Conservation (phyloP, 495 filamentous ascomycete genomes). For the Penicillium cataractarum region DNA sequence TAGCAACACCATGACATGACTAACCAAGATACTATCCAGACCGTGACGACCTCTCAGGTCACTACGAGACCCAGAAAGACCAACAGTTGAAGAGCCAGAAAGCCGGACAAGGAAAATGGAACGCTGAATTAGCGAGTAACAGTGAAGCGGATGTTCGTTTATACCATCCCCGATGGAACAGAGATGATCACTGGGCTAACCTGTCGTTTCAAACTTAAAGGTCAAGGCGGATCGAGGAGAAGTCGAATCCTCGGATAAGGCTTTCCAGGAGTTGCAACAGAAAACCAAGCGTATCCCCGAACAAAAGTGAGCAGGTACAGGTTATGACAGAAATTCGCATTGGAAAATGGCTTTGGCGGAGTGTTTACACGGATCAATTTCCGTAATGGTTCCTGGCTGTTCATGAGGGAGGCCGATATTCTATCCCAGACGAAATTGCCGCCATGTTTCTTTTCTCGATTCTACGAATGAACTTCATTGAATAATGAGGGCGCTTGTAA, state of each 20-base stretch:
- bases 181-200: neutral
- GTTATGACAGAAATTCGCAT: neutral
- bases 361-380: too few species aligned
- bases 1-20: neutral
- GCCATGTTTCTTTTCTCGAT: neutral
- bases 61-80: constrained; percentile 73
- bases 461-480: neutral
- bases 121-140: constrained; percentile 74
- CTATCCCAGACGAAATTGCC: constrained; percentile 7
- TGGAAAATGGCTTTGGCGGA: too few species aligned
- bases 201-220: constrained; percentile 33
- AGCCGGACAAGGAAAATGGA: constrained; percentile 79
- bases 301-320: constrained; percentile 14
- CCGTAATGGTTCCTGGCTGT: neutral
- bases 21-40: constrained; percentile 29
- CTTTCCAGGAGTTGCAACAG: constrained; percentile 57
- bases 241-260: constrained; percentile 40
- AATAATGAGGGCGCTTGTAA: neutral
- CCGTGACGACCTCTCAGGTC: constrained; percentile 41
- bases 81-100: constrained; percentile 70
- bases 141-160: constrained; percentile 73
- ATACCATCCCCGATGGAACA: neutral
- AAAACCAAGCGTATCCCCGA: constrained; percentile 45
- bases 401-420: neutral
- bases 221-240: constrained; percentile 68